Conservation (phyloP, 345 rosid species). For the Heritiera littoralis region DNA sequence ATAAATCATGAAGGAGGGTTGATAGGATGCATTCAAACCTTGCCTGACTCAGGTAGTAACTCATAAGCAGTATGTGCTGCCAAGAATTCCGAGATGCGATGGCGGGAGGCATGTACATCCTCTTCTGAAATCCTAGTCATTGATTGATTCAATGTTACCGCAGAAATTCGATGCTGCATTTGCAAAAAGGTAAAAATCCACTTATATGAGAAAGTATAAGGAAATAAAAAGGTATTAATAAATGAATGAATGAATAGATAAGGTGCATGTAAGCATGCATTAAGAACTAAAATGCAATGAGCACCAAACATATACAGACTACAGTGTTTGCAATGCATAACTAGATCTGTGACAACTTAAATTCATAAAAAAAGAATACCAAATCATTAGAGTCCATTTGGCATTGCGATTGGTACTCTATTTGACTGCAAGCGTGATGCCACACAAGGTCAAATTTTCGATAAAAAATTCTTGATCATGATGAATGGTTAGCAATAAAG, state of each 20-base stretch:
- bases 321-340: neutral
- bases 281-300: conserved; percentile 2
- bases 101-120: conserved; percentile 47
- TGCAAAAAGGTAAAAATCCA: conserved; percentile 18
- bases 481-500: neutral
- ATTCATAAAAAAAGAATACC: neutral
- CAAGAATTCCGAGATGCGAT: conserved; percentile 53
- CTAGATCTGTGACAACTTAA: neutral
- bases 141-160: conserved; percentile 34
- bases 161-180: conserved; percentile 45
- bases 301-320: neutral
- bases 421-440: conserved; percentile 5
- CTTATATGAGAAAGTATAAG: neutral
- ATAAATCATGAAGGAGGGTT: conserved; percentile 1
- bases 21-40: conserved; percentile 55
- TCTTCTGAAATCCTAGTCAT: conserved; percentile 40
- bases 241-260: neutral
- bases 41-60: conserved; percentile 83
- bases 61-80: conserved; percentile 64
- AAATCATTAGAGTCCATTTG: neutral
- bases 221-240: neutral
- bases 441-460: neutral
- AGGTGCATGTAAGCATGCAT: neutral
- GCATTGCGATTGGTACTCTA: neutral
- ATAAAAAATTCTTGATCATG: neutral